Base-by-base conservation (phyloP, 257 asterid species). In the Linderniella brevidens region DNA sequence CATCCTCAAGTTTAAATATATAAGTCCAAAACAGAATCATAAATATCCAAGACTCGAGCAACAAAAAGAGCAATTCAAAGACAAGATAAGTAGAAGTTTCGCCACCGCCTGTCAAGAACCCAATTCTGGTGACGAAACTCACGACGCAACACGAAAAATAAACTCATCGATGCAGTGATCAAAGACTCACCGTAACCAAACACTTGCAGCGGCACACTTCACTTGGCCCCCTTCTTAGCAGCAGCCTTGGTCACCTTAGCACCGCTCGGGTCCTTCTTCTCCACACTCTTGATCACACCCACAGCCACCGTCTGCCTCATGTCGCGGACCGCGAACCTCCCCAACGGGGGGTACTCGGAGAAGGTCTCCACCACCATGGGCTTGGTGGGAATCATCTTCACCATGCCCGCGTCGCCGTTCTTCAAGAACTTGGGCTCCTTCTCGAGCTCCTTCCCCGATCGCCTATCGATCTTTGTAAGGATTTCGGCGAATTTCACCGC, bases 161-260 rank as follows among this genome's bases (percentile, higher is more conserved):
- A 25, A 25, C 32, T 25, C 32, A 25, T 6, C 3, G 6, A 25
- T 25, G 3, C 32, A 2, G 3, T 6, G 32, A 25, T 6, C 32
- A 25, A 25, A 25, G 32, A 25, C 32, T 6, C 3, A 25, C 3
- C 32, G 6, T 25, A 25, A 25, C 32, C 32, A 25, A 25, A 3
- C 32, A 25, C 32, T 25, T 2, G 32, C 4, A 25, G 32, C 32
- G 6, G 4, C 32, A 25, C 32, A 3, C 4, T 25, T 79, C 79
- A 80, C 62, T 80, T 77, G 46, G 69, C 82, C 15, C 77, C 77
- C 68, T 77, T 77, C 81, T 80, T 80, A 12, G 45, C 77, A 13
- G 88, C 93, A 51, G 93, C 93, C 79, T 80, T 78, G 63, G 88
- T 25, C 3, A 25, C 32, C 32, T 25, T 25, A 25, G 32, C 32